These are phyloP conservation scores for Thuja plicata DNA, from an alignment of 83 land plant species.

Conservation along the genomic window DNA sequence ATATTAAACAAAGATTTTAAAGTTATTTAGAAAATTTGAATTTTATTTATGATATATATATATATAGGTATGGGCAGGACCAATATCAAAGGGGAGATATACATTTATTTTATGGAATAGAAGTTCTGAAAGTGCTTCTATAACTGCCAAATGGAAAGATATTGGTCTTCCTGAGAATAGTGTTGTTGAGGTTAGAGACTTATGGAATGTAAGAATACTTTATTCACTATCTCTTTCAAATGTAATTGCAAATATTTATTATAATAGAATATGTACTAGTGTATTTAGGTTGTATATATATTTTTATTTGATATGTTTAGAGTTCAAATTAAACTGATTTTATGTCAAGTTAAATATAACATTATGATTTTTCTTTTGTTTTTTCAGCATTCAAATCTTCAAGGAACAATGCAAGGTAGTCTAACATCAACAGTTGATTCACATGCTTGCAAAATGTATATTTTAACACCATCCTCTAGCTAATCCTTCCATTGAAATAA, in stretches of 20 bases:
- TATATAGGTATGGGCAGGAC: conserved; percentile 73
- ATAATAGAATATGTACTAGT: neutral
- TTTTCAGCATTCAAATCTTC: neutral
- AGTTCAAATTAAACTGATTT: too few relatives aligned
- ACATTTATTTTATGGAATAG: conserved; percentile 49
- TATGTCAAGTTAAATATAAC: neutral
- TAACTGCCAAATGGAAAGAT: conserved; percentile 37
- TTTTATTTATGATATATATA: neutral
- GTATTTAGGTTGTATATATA: neutral
- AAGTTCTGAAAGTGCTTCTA: conserved; percentile 21
- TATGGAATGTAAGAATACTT: conserved; percentile 23
- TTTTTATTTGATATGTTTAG: neutral
- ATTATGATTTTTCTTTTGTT: neutral
- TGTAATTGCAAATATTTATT: neutral
- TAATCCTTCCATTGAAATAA: neutral
- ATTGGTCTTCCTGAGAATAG: conserved; percentile 21
- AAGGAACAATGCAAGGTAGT: neutral
- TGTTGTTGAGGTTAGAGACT: conserved; percentile 28
- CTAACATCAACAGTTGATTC: conserved; percentile 23
- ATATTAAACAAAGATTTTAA: neutral
- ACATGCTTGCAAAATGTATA: conserved; percentile 45
- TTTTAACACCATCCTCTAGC: conserved; percentile 7
- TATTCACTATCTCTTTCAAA: neutral
- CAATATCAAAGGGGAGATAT: conserved; percentile 24
- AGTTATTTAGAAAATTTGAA: neutral